phyloP scores from a whole-genome alignment of 2,329 filamentous ascomycete genomes.

The Biscogniauxia sp. region DNA sequence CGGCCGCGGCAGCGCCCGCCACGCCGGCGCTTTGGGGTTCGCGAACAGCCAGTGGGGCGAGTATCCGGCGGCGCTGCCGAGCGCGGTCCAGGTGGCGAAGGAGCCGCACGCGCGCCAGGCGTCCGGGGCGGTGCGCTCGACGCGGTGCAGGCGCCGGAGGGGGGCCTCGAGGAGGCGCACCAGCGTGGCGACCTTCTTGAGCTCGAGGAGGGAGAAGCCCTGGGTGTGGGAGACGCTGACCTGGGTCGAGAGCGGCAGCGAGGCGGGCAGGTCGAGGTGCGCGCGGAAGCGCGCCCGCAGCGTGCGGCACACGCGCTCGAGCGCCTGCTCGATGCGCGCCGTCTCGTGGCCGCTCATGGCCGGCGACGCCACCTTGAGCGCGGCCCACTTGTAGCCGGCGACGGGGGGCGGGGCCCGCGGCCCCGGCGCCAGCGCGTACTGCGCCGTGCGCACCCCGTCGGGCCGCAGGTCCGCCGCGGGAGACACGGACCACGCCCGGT shows the following conservation, averaged over 20 bases:
- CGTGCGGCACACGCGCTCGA: constrained; percentile 1
- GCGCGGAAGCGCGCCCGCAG: constrained; percentile 15
- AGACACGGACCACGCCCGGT: constrained; percentile 16
- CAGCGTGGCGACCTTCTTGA: constrained; percentile 20
- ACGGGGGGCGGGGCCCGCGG: background rate
- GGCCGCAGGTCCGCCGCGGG: background rate
- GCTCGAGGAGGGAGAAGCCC: constrained; percentile 17
- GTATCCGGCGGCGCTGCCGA: background rate
- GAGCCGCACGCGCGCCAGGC: constrained; percentile 6
- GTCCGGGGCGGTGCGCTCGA: background rate
- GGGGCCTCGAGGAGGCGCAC: constrained; percentile 1
- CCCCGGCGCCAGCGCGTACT: background rate
- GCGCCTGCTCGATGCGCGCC: no score
- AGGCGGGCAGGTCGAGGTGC: constrained; percentile 10
- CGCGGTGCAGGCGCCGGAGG: constrained; percentile 1
- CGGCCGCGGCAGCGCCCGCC: constrained; percentile 2
- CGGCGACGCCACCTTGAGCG: constrained; percentile 20
- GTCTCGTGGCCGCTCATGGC: constrained; percentile 3
- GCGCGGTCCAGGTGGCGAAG: background rate
- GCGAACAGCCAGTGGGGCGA: background rate
- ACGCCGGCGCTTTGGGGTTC: background rate
- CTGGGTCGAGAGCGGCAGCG: constrained; percentile 14
- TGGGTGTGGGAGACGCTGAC: constrained; percentile 14
- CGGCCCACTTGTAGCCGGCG: constrained; percentile 14
- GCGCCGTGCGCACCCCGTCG: background rate